Percentiles rank a stretch among this genome's conserved stretches.
These are phyloP conservation scores for Trametes cingulata DNA, from an alignment of 768 basidiomycete species.

Conservation along the genomic window DNA sequence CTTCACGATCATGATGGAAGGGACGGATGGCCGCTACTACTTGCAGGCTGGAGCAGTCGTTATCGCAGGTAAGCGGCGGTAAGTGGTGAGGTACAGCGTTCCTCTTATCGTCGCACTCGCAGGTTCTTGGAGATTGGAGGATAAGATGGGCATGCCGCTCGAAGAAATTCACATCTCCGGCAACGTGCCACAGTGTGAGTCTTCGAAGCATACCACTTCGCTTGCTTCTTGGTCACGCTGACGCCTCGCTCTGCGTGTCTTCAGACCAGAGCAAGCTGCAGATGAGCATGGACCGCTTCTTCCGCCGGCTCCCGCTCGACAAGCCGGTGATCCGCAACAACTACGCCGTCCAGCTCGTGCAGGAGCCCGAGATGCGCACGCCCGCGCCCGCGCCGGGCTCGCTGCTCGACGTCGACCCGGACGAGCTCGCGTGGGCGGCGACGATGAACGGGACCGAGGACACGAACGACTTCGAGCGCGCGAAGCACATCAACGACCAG, in stretches of 20 bases:
- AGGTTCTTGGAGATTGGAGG: conserved; percentile 78
- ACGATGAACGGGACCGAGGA: conserved; percentile 60
- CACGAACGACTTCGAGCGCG: conserved; percentile 22
- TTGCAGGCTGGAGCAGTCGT: conserved; percentile 74
- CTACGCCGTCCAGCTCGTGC: conserved; percentile 50
- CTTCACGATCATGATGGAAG: conserved; percentile 24
- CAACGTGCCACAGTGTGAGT: conserved; percentile 71
- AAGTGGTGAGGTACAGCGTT: background rate
- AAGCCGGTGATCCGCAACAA: conserved; percentile 75
- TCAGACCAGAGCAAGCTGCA: conserved; percentile 56
- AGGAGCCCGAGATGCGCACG: conserved; percentile 24
- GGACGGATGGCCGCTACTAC: conserved; percentile 68
- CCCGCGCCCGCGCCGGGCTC: conserved; percentile 18
- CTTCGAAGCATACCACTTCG: background rate
- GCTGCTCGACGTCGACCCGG: conserved; percentile 48
- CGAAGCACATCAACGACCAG: conserved; percentile 18
- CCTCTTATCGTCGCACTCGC: conserved; percentile 2
- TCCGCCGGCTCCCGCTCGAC: conserved; percentile 63
- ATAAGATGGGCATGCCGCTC: conserved; percentile 72
- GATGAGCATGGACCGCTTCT: conserved; percentile 66
- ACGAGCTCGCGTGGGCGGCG: conserved; percentile 66
- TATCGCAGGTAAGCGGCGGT: conserved; percentile 50
- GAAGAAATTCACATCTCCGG: conserved; percentile 74
- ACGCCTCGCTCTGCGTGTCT: background rate
- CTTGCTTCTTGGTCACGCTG: background rate